A percentile compares a stretch with the other conserved stretches of the same genome.
phyloP scores from a whole-genome alignment of 352 stramenopile genomes.

The Phytophthora citricola region DNA sequence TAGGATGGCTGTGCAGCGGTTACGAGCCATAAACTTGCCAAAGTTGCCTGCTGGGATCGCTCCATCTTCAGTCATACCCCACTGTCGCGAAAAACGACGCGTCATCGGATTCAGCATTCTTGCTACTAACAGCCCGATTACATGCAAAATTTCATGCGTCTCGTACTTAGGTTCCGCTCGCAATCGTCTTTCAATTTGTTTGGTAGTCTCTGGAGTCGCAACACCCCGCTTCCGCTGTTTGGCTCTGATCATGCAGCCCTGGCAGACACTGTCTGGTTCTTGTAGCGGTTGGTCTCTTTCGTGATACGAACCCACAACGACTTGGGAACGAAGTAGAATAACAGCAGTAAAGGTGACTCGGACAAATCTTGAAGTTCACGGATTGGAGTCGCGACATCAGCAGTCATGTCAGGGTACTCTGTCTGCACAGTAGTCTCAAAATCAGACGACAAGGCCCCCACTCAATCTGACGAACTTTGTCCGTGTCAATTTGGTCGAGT shows the following conservation, averaged over 20 bases:
- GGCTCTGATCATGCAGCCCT: too few species aligned
- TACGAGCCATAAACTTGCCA: slow-evolving; percentile 24
- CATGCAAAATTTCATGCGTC: not conserved
- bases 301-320: slow-evolving; percentile 19
- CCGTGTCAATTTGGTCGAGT: not conserved
- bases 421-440: not conserved
- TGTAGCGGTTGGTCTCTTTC: slow-evolving; percentile 32
- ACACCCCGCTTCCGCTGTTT: not conserved
- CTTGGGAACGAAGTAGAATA: slow-evolving; percentile 35
- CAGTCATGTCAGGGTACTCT: not conserved
- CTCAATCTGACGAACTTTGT: not conserved
- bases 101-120: not conserved
- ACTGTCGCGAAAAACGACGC: not conserved
- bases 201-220: not conserved
- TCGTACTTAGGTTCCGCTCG: not conserved
- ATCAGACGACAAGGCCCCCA: not conserved
- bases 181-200: slow-evolving; percentile 2
- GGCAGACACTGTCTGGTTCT: not conserved
- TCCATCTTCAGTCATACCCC: not conserved
- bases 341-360: slow-evolving; percentile 7
- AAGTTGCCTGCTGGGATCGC: slow-evolving; percentile 15
- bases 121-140: not conserved
- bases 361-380: not conserved
- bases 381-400: not conserved
- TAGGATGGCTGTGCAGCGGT: slow-evolving; percentile 11